phyloP scores from a whole-genome alignment of 2,329 filamentous ascomycete species.

The Coniochaeta ligniaria region DNA sequence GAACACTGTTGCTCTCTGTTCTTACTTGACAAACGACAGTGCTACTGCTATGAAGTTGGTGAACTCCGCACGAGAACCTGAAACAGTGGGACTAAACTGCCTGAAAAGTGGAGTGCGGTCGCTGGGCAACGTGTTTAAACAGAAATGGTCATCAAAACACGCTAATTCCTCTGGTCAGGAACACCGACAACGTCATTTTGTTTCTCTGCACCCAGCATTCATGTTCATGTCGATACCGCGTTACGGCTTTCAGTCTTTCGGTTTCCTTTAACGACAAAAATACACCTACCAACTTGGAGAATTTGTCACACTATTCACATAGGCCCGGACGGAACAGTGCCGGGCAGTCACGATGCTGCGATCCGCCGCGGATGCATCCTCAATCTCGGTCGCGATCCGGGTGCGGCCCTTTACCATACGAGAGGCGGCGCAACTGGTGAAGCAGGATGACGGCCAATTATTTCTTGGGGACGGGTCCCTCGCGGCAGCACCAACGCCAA shows the following conservation, averaged over 20 bases:
- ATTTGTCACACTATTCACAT: neutral
- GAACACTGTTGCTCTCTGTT: too few relatives aligned
- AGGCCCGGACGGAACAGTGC: neutral
- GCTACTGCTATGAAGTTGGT: too few relatives aligned
- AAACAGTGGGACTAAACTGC: neutral
- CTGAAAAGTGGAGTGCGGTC: neutral
- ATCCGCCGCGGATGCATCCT: constrained; percentile 31
- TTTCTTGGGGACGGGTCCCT: constrained; percentile 97
- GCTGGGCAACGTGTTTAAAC: neutral
- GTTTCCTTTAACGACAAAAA: neutral
- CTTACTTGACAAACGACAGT: too few relatives aligned
- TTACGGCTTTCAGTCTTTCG: neutral
- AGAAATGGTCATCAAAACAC: neutral
- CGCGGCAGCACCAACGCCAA: constrained; percentile 77
- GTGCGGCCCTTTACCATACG: constrained; percentile 73
- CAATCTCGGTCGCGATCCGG: constrained; percentile 54
- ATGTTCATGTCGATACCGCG: neutral
- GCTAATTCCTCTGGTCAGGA: neutral
- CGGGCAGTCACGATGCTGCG: neutral
- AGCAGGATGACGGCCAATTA: constrained; percentile 73
- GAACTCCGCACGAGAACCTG: too few relatives aligned
- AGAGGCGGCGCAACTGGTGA: constrained; percentile 85
- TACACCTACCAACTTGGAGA: neutral
- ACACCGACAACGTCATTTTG: neutral
- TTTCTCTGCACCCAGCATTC: neutral